A percentile compares a stretch with the other conserved stretches of the same genome.
Evolutionary conservation across 2,329 filamentous ascomycete genomes (phyloP).

Genomic region (Volutella citrinella): DNA sequence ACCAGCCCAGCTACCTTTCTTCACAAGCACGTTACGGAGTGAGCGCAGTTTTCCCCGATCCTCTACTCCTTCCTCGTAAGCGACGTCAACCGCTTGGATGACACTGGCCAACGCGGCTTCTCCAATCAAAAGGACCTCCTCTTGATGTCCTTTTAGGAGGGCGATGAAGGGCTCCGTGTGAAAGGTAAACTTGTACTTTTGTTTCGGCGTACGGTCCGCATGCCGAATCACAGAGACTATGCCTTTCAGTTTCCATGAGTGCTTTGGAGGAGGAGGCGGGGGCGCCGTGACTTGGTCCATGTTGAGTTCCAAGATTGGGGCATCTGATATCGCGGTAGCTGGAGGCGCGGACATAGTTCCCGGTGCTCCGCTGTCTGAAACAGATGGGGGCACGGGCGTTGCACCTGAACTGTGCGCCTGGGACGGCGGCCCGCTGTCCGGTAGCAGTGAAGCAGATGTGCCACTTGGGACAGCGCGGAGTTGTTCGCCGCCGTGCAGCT

Average conservation of each 20-base stretch:
- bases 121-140: slow-evolving; percentile 91
- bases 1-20: slow-evolving; percentile 90
- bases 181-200: slow-evolving; percentile 99
- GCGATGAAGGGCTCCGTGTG: slow-evolving; percentile 96
- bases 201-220: slow-evolving; percentile 95
- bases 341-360: slow-evolving; percentile 29
- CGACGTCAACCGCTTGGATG: slow-evolving; percentile 79
- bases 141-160: slow-evolving; percentile 88
- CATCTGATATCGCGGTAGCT: slow-evolving; percentile 32
- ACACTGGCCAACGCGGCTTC: slow-evolving; percentile 88
- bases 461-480: slow-evolving; percentile 22
- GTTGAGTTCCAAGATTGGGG: slow-evolving; percentile 22
- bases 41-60: slow-evolving; percentile 83
- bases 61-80: slow-evolving; percentile 75
- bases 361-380: slow-evolving; percentile 27
- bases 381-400: slow-evolving; percentile 34
- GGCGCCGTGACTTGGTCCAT: slow-evolving; percentile 44
- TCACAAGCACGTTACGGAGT: slow-evolving; percentile 81
- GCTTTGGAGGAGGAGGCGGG: slow-evolving; percentile 72
- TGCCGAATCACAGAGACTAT: slow-evolving; percentile 96
- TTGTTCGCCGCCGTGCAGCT: slow-evolving; percentile 24
- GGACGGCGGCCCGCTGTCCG: slow-evolving; percentile 29
- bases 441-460: slow-evolving; percentile 29
- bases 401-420: slow-evolving; percentile 34
- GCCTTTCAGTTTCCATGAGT: slow-evolving; percentile 97